Percentiles rank a stretch among this genome's conserved stretches.
Evolutionary conservation across 2,329 filamentous ascomycete species (phyloP).

Genomic region (Penicillium nordicum): DNA sequence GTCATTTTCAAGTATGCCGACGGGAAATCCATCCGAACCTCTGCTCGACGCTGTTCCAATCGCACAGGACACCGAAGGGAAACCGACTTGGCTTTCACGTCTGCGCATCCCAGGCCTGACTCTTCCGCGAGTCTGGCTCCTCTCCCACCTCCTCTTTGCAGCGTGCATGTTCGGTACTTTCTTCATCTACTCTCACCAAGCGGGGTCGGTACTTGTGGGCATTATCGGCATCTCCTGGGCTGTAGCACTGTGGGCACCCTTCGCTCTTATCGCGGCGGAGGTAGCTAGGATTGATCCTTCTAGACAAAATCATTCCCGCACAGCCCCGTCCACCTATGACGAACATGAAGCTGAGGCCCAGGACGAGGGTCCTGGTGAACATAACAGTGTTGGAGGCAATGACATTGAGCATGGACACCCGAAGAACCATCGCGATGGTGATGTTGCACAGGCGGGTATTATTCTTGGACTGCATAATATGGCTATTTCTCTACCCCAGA

Average conservation of each 20-base stretch:
- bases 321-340: constrained; percentile 8
- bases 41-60: constrained; percentile 22
- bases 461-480: constrained; percentile 96
- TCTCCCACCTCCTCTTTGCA: constrained; percentile 80
- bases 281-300: constrained; percentile 77
- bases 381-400: neutral
- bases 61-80: constrained; percentile 14
- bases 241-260: constrained; percentile 88
- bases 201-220: constrained; percentile 73
- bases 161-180: constrained; percentile 79
- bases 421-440: constrained; percentile 36
- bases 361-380: neutral
- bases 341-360: neutral
- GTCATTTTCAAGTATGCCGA: constrained; percentile 34
- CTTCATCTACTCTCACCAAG: constrained; percentile 66
- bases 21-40: constrained; percentile 31
- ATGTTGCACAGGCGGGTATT: constrained; percentile 76
- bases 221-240: constrained; percentile 90
- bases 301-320: constrained; percentile 49
- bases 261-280: constrained; percentile 90
- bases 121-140: constrained; percentile 81
- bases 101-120: constrained; percentile 80
- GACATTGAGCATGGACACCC: constrained; percentile 29
- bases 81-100: constrained; percentile 50
- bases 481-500: constrained; percentile 85